Conservation (phyloP, 2,329 filamentous ascomycete species). For the Huntiella savannae region DNA sequence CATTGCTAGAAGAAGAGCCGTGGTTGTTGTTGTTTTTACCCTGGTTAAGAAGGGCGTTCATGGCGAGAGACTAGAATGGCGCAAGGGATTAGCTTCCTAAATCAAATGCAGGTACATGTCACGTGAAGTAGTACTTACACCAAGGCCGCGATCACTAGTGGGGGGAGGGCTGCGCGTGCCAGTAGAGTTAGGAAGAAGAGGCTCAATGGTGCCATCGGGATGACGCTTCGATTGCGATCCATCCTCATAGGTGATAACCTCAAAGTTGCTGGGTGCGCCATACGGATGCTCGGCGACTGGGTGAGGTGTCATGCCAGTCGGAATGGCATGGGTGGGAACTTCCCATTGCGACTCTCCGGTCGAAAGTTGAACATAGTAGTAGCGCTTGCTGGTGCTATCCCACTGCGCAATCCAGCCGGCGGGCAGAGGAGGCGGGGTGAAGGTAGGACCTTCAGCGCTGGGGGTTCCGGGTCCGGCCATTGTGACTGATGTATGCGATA, state of each 20-base stretch:
- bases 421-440: slow-evolving; percentile 39
- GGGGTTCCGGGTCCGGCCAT: slow-evolving; percentile 42
- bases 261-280: slow-evolving; percentile 26
- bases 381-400: slow-evolving; percentile 44
- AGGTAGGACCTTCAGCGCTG: slow-evolving; percentile 38
- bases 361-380: slow-evolving; percentile 54
- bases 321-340: slow-evolving; percentile 44
- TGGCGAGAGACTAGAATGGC: slow-evolving; percentile 32
- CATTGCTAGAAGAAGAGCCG: slow-evolving; percentile 20
- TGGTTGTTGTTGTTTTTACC: slow-evolving; percentile 24
- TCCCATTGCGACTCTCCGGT: slow-evolving; percentile 59
- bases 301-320: slow-evolving; percentile 39
- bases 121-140: slow-evolving; percentile 29
- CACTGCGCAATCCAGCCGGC: slow-evolving; percentile 52
- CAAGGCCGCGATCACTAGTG: slow-evolving; percentile 41
- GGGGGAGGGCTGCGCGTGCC: slow-evolving; percentile 30
- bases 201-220: slow-evolving; percentile 41
- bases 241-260: slow-evolving; percentile 43
- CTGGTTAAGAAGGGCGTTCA: slow-evolving; percentile 36
- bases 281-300: slow-evolving; percentile 42
- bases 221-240: slow-evolving; percentile 42
- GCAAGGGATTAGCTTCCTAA: background rate
- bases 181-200: slow-evolving; percentile 31
- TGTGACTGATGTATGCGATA: slow-evolving; percentile 1
- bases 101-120: slow-evolving; percentile 13